Percentiles rank a stretch among this genome's conserved stretches.
Evolutionary conservation across 108 stramenopile species (phyloP).

Genomic region (Skeletonema menzelii): DNA sequence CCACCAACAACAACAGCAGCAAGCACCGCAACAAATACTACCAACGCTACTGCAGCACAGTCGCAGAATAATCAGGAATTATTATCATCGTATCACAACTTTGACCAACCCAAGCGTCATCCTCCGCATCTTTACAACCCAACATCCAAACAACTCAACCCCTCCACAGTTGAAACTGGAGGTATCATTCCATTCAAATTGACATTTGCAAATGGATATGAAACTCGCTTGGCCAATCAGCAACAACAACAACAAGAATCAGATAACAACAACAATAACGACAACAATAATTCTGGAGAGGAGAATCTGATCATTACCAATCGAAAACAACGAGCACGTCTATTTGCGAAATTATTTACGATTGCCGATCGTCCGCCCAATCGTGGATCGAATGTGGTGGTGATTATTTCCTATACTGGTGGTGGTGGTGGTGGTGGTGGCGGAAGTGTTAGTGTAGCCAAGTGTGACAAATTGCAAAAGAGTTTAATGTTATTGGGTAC

Average conservation of each 20-base stretch:
- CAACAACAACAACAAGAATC: not conserved
- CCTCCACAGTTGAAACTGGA: not conserved
- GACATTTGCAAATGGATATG: constrained; percentile 15
- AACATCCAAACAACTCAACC: not conserved
- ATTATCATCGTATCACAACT: not conserved
- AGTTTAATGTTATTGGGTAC: constrained; percentile 30
- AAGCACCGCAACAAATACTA: not conserved
- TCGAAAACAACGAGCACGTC: constrained; percentile 37
- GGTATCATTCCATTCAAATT: constrained; percentile 33
- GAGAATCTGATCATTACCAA: constrained; percentile 12
- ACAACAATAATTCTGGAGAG: not conserved
- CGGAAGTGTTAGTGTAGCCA: not conserved
- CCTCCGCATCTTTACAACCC: constrained; percentile 24
- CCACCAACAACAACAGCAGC: not conserved
- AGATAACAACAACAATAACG: not conserved
- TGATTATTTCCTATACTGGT: constrained; percentile 7
- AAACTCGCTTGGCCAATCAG: constrained; percentile 9
- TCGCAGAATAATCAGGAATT: not conserved
- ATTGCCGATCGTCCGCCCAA: constrained; percentile 21
- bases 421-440: not conserved
- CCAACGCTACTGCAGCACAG: not conserved
- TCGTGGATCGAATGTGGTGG: constrained; percentile 38
- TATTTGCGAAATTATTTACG: constrained; percentile 32
- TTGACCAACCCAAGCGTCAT: constrained; percentile 2
- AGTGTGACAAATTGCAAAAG: constrained; percentile 33